Evolutionary conservation across 305 asterid genomes (phyloP), one percentile per base, ranked within the genome.

Genomic region (Ilex paraguariensis): DNA sequence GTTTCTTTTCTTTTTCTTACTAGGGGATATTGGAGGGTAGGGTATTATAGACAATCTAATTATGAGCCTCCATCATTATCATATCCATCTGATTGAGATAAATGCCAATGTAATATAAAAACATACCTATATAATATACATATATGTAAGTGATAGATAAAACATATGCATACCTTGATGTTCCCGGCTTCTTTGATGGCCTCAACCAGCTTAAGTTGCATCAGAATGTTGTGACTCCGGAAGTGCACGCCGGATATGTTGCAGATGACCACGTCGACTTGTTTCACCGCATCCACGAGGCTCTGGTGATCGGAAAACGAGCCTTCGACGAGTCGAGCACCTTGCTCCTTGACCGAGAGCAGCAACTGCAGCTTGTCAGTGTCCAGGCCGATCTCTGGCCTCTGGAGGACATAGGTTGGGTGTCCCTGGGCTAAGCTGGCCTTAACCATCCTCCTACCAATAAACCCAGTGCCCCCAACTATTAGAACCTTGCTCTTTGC

Each of bases 381-480:
- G 16, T 66, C 64, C 13, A 66, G 33, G 32, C 62, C 62, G 12
- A 59, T 50, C n/a, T 66, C 64, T 3, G 58, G 64, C 33, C 70
- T 48, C 13, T 49, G 57, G n/a, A 66, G 58, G 16, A 66, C 54
- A 16, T 66, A 66, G 4, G 70, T 66, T 50, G 42, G 56, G 16
- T 66, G 70, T 2, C 70, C 70, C 36, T 58, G 40, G 17, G 57
- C 63, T 31, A 66, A 58, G 16, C 70, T 58, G 3, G 70, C 70
- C 52, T 50, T 58, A 1, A 66, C 70, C 33, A 66, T 57, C 13
- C 56, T 66, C 58, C 32, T 57, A 3, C 70, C 70, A 7, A 57
- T 6, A 28, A 31, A 66, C 6, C 70, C 70, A 15, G 70, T 66
- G 6, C 70, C 70, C 16, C 70, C 70, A 15, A 66, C 31, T 2